Evolutionary conservation across 768 basidiomycete genomes (phyloP), one percentile per base, ranked within the genome.

Genomic region (Piloderma croceum): DNA sequence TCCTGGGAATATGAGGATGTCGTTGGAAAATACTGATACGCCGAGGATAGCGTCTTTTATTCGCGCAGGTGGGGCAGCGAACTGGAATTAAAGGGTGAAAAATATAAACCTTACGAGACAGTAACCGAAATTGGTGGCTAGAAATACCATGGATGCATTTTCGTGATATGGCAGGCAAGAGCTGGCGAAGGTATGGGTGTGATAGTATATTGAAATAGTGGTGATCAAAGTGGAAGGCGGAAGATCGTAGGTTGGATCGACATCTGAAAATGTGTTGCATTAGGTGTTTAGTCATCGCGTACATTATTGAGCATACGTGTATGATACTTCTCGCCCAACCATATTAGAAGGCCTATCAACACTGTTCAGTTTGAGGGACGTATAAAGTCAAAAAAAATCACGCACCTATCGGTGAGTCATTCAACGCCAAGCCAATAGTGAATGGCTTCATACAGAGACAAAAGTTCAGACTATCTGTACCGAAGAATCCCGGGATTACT

Each of bases 391-490:
- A n/a, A n/a, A n/a, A n/a, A n/a, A n/a, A n/a, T n/a, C n/a, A n/a
- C n/a, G n/a, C n/a, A 12, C 51, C 57, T n/a, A 59, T 36, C 1
- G 58, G 58, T 24, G 48, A 53, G 42, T 57, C 56, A 32, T 44
- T 38, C 18, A 59, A 38, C 6, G 54, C 56, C 22, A 52, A 47
- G 13, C 58, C 56, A 22, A 59, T 48, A 22, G 56, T 50, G 17
- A 47, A 44, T 20, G 55, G 55, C 42, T 56, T n/a, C n/a, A n/a
- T n/a, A n/a, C n/a, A n/a, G n/a, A n/a, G n/a, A n/a, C n/a, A n/a
- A n/a, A n/a, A n/a, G n/a, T n/a, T n/a, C n/a, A n/a, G n/a, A n/a
- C n/a, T n/a, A n/a, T n/a, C n/a, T n/a, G n/a, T n/a, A n/a, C n/a
- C n/a, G n/a, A n/a, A n/a, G n/a, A 36, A 6, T n/a, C 17, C 13